Percentiles rank a stretch among this genome's conserved stretches.
Evolutionary conservation across 2,329 filamentous ascomycete genomes (phyloP).

Genomic region (Ophiocordyceps unilateralis): DNA sequence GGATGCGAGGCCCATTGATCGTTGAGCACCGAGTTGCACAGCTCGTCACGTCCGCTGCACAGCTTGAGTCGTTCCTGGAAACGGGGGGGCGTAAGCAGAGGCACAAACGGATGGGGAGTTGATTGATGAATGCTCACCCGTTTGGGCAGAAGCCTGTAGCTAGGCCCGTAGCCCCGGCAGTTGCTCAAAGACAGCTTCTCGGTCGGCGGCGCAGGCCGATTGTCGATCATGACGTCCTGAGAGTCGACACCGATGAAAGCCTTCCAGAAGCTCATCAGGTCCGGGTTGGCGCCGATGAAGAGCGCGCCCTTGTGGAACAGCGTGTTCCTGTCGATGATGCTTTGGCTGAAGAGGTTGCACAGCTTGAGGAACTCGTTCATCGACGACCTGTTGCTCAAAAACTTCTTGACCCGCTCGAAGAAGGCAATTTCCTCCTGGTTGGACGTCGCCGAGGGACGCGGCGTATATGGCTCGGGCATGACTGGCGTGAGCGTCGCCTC

Average conservation of each 20-base stretch:
- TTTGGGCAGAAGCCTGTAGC: slow-evolving; percentile 83
- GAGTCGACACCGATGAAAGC: slow-evolving; percentile 64
- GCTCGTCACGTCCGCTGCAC: slow-evolving; percentile 85
- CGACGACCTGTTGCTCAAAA: slow-evolving; percentile 75
- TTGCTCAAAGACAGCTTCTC: slow-evolving; percentile 87
- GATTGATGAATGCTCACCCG: slow-evolving; percentile 27
- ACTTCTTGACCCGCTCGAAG: slow-evolving; percentile 95
- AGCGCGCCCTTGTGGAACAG: slow-evolving; percentile 66
- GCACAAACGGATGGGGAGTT: background rate
- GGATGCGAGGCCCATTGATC: slow-evolving; percentile 98
- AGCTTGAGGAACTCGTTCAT: slow-evolving; percentile 96
- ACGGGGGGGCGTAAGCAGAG: slow-evolving; percentile 4
- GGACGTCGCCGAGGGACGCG: slow-evolving; percentile 54
- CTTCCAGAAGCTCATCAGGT: slow-evolving; percentile 82
- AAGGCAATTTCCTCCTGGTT: slow-evolving; percentile 77
- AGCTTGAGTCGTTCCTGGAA: slow-evolving; percentile 64
- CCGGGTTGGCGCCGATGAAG: slow-evolving; percentile 77
- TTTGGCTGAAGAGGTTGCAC: slow-evolving; percentile 86
- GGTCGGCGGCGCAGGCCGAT: slow-evolving; percentile 54
- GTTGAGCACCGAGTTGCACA: slow-evolving; percentile 85
- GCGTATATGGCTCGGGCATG: slow-evolving; percentile 72
- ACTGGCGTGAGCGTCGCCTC: slow-evolving; percentile 81
- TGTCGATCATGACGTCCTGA: slow-evolving; percentile 62
- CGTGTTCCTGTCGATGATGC: slow-evolving; percentile 73
- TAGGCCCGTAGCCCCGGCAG: slow-evolving; percentile 87